phyloP scores from a whole-genome alignment of 2,329 filamentous ascomycete species.

The Botrytis deweyae region DNA sequence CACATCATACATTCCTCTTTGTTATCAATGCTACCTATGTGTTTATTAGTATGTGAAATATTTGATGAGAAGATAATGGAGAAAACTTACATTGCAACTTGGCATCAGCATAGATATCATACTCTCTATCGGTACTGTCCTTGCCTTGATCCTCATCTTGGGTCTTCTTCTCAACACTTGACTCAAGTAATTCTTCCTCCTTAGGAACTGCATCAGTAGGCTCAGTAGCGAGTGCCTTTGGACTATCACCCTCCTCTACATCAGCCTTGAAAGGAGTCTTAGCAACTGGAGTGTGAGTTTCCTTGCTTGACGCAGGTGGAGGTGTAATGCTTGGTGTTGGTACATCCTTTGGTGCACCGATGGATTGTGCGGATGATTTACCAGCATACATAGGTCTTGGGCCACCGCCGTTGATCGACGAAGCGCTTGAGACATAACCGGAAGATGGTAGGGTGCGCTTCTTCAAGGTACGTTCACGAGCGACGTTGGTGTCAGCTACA shows the following conservation, averaged over 20 bases:
- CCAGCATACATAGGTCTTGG: conserved; percentile 68
- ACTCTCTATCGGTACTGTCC: conserved; percentile 71
- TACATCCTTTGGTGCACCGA: conserved; percentile 55
- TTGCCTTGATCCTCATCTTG: conserved; percentile 74
- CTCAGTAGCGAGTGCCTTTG: conserved; percentile 73
- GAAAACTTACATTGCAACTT: conserved; percentile 74
- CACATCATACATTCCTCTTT: conserved; percentile 95
- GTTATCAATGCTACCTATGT: conserved; percentile 87
- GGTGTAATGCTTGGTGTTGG: conserved; percentile 69
- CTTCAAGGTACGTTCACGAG: conserved; percentile 60
- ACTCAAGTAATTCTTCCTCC: conserved; percentile 63
- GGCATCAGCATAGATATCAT: conserved; percentile 93
- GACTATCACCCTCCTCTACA: conserved; percentile 72
- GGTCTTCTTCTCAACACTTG: conserved; percentile 51
- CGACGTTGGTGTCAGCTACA: conserved; percentile 77
- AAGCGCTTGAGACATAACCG: conserved; percentile 44
- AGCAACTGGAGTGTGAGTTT: conserved; percentile 47
- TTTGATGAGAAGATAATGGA: not conserved
- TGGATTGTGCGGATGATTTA: conserved; percentile 37
- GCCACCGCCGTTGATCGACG: conserved; percentile 53
- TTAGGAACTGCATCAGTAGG: conserved; percentile 58
- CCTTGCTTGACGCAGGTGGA: conserved; percentile 42
- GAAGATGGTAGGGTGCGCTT: conserved; percentile 64
- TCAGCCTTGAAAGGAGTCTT: conserved; percentile 76
- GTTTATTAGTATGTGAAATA: conserved; percentile 38